phyloP scores from a whole-genome alignment of 1,284 basidiomycete species.

The Takashimella koratensis region DNA sequence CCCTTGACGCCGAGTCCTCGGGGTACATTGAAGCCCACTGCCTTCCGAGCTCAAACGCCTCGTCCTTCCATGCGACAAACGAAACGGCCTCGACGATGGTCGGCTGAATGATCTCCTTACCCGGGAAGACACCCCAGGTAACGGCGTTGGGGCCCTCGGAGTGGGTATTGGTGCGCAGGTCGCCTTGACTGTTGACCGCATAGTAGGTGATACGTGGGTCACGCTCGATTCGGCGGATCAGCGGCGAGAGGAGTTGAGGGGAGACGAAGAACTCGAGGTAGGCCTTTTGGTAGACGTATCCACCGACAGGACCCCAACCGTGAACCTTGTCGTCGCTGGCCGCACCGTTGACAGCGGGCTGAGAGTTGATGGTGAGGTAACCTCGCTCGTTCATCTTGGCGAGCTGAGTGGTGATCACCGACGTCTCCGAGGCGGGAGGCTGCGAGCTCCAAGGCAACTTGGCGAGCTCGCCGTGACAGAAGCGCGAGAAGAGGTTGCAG shows the following conservation, averaged over 20 bases:
- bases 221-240: slow-evolving; percentile 80
- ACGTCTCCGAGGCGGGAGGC: slow-evolving; percentile 77
- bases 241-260: slow-evolving; percentile 65
- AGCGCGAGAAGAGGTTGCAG: slow-evolving; percentile 68
- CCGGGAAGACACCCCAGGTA: slow-evolving; percentile 99
- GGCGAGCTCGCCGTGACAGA: slow-evolving; percentile 66
- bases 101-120: slow-evolving; percentile 95
- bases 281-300: slow-evolving; percentile 98
- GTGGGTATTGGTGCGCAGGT: slow-evolving; percentile 91
- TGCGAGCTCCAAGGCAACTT: slow-evolving; percentile 97
- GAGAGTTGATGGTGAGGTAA: slow-evolving; percentile 96
- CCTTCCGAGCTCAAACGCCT: slow-evolving; percentile 89
- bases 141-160: slow-evolving; percentile 96
- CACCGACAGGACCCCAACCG: slow-evolving; percentile 87
- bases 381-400: slow-evolving; percentile 82
- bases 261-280: slow-evolving; percentile 96
- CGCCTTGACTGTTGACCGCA: slow-evolving; percentile 68
- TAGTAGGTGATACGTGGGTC: slow-evolving; percentile 94
- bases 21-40: slow-evolving; percentile 95
- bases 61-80: slow-evolving; percentile 60
- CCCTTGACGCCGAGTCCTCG: slow-evolving; percentile 65
- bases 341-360: slow-evolving; percentile 93
- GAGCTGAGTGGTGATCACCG: slow-evolving; percentile 73
- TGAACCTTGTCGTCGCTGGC: slow-evolving; percentile 78
- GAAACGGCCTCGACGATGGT: slow-evolving; percentile 89